Conservation (phyloP, 2,329 filamentous ascomycete species). For the Paraphoma sp. region DNA sequence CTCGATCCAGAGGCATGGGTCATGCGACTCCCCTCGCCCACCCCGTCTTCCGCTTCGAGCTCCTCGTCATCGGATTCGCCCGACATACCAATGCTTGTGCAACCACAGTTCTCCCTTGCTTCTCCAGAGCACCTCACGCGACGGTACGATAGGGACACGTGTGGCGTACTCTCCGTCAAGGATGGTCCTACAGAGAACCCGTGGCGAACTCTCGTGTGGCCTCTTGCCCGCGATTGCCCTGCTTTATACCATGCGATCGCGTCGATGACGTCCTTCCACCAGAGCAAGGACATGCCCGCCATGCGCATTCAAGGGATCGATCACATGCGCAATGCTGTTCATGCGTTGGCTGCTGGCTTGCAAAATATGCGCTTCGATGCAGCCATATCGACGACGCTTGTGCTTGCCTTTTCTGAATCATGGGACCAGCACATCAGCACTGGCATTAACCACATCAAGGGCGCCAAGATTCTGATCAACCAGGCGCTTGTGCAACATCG, state of each 20-base stretch:
- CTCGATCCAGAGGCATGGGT: slow-evolving; percentile 43
- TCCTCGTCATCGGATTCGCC: slow-evolving; percentile 37
- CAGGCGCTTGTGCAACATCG: slow-evolving; percentile 62
- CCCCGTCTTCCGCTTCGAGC: slow-evolving; percentile 42
- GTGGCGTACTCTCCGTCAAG: slow-evolving; percentile 74
- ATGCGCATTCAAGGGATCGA: slow-evolving; percentile 70
- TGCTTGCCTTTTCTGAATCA: slow-evolving; percentile 72
- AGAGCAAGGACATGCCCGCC: slow-evolving; percentile 62
- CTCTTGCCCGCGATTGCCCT: slow-evolving; percentile 67
- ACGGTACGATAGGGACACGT: slow-evolving; percentile 70
- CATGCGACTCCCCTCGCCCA: slow-evolving; percentile 48
- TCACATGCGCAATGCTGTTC: slow-evolving; percentile 71
- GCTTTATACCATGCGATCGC: slow-evolving; percentile 72
- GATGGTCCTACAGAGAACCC: slow-evolving; percentile 74
- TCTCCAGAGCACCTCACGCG: slow-evolving; percentile 68
- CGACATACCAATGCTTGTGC: slow-evolving; percentile 41
- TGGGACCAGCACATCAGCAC: slow-evolving; percentile 75
- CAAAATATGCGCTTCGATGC: slow-evolving; percentile 69
- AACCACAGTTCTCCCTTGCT: slow-evolving; percentile 57
- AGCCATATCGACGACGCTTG: slow-evolving; percentile 73
- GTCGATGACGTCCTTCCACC: slow-evolving; percentile 74
- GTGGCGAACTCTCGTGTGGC: slow-evolving; percentile 75
- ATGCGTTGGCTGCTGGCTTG: slow-evolving; percentile 65
- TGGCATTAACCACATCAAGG: slow-evolving; percentile 72
- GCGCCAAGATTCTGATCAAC: slow-evolving; percentile 69